A percentile compares a stretch with the other conserved stretches of the same genome.
These are phyloP conservation scores for Botryotinia convoluta DNA, from an alignment of 2,329 filamentous ascomycete species.

Conservation along the genomic window DNA sequence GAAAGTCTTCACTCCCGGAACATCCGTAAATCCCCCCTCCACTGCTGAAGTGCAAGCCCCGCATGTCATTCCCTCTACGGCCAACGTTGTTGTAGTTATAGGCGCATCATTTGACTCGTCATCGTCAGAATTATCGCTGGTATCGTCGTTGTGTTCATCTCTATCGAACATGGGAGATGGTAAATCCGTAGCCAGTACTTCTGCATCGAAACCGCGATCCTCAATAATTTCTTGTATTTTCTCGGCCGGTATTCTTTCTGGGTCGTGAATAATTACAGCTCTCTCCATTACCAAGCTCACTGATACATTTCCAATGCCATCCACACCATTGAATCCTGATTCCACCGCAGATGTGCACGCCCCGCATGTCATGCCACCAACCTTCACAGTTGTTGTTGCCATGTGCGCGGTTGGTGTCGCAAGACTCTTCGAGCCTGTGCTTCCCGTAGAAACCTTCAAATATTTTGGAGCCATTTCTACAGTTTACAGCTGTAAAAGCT, in stretches of 20 bases:
- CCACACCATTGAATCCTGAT: slow-evolving; percentile 77
- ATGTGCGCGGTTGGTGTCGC: slow-evolving; percentile 52
- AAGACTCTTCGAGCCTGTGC: slow-evolving; percentile 23
- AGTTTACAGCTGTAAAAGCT: background rate
- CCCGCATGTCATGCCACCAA: slow-evolving; percentile 90
- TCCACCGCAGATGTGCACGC: slow-evolving; percentile 96
- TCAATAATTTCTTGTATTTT: slow-evolving; percentile 83
- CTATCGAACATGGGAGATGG: slow-evolving; percentile 49
- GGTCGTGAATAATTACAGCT: slow-evolving; percentile 90
- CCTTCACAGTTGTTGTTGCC: slow-evolving; percentile 85
- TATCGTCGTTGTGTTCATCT: slow-evolving; percentile 39
- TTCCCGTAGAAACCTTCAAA: slow-evolving; percentile 32
- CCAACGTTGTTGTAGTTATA: slow-evolving; percentile 68
- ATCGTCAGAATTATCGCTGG: slow-evolving; percentile 32
- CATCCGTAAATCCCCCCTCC: slow-evolving; percentile 74
- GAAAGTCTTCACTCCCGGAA: slow-evolving; percentile 70
- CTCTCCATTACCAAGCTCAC: slow-evolving; percentile 94
- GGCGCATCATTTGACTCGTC: slow-evolving; percentile 37
- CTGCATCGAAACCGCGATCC: slow-evolving; percentile 86
- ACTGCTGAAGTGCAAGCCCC: slow-evolving; percentile 85
- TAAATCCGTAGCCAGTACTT: slow-evolving; percentile 79
- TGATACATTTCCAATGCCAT: slow-evolving; percentile 81
- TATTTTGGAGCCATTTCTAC: slow-evolving; percentile 35
- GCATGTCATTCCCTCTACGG: slow-evolving; percentile 86
- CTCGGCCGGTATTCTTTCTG: slow-evolving; percentile 68